These are phyloP conservation scores for Pythium myriotylum DNA, from an alignment of 352 stramenopile species.

Conservation along the genomic window DNA sequence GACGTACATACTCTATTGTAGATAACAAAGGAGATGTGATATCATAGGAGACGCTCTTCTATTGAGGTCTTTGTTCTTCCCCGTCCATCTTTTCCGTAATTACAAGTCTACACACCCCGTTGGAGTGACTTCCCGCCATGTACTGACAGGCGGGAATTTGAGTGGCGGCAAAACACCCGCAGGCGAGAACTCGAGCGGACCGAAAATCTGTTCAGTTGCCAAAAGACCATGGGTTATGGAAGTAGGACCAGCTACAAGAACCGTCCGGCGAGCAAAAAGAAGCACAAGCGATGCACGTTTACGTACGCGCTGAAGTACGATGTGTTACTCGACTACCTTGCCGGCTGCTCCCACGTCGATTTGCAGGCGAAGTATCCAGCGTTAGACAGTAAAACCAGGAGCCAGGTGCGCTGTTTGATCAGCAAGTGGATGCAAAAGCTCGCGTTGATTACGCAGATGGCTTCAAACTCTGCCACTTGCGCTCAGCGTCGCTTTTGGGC, in stretches of 20 bases:
- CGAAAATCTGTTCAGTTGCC: too few relatives aligned
- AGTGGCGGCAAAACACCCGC: too few relatives aligned
- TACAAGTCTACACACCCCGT: constrained; percentile 1
- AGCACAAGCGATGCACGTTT: neutral
- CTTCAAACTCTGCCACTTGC: neutral
- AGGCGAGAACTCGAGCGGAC: too few relatives aligned
- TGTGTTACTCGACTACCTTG: neutral
- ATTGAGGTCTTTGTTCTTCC: constrained; percentile 3
- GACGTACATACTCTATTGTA: constrained; percentile 9
- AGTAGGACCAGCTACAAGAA: neutral
- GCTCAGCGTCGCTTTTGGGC: neutral
- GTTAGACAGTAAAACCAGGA: neutral
- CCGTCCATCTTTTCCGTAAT: neutral
- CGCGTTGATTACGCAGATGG: neutral
- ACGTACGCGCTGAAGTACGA: constrained; percentile 3
- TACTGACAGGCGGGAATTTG: neutral
- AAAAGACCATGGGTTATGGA: too few relatives aligned
- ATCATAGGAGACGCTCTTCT: constrained; percentile 8
- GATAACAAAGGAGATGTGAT: constrained; percentile 8
- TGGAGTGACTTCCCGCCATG: neutral
- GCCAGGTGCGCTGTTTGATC: neutral
- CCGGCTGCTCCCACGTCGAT: neutral
- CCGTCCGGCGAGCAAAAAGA: neutral
- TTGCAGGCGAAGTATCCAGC: neutral
- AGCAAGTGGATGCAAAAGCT: neutral